Conservation (phyloP, 2,329 filamentous ascomycete genomes). For the Colletotrichum lini region DNA sequence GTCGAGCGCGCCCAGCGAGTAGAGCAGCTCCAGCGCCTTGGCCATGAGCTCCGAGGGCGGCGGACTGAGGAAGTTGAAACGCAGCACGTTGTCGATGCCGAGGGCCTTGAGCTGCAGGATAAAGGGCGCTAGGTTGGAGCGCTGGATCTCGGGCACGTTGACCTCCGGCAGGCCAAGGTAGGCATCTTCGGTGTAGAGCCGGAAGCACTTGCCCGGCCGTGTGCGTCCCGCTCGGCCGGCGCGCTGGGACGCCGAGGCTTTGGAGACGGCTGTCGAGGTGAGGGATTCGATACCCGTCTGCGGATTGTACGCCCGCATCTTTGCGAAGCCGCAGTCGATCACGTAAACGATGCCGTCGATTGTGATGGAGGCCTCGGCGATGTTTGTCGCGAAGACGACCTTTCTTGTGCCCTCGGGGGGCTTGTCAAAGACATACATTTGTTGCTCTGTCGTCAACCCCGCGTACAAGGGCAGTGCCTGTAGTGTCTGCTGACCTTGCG, state of each 20-base stretch:
- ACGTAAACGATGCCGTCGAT: constrained; percentile 94
- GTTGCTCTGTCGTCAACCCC: constrained; percentile 89
- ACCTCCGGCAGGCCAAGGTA: constrained; percentile 77
- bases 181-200: constrained; percentile 86
- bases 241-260: constrained; percentile 92
- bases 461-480: constrained; percentile 88
- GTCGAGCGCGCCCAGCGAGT: constrained; percentile 88
- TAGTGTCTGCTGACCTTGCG: constrained; percentile 71
- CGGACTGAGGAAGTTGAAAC: constrained; percentile 89
- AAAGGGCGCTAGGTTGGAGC: constrained; percentile 89
- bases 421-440: constrained; percentile 94
- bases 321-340: constrained; percentile 91
- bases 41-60: constrained; percentile 89
- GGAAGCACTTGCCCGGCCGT: constrained; percentile 92
- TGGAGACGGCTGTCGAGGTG: constrained; percentile 85
- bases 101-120: constrained; percentile 94
- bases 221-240: constrained; percentile 92
- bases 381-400: constrained; percentile 94
- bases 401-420: constrained; percentile 87
- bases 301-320: constrained; percentile 88
- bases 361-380: constrained; percentile 95
- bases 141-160: constrained; percentile 91
- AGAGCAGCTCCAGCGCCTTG: constrained; percentile 89
- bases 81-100: constrained; percentile 93
- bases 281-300: constrained; percentile 89